A percentile compares a stretch with the other conserved stretches of the same genome.
Conservation (phyloP, 1,139 yeast genomes). For the Pichia sp. region DNA sequence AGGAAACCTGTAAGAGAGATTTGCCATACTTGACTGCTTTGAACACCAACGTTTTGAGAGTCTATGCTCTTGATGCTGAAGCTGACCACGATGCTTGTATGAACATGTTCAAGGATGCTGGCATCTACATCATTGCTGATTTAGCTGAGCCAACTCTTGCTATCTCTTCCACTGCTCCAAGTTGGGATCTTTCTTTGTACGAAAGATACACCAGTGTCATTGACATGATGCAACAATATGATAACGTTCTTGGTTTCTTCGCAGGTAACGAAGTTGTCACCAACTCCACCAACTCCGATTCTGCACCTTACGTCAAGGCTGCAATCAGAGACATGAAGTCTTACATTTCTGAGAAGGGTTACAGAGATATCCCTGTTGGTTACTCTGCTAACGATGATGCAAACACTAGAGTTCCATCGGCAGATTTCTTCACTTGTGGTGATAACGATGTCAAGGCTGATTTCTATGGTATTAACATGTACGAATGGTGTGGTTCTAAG, state of each 20-base stretch:
- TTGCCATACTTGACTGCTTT: constrained; percentile 41
- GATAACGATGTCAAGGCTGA: constrained; percentile 61
- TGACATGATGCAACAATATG: constrained; percentile 55
- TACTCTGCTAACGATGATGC: constrained; percentile 75
- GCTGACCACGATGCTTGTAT: constrained; percentile 48
- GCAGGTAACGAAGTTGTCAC: constrained; percentile 82
- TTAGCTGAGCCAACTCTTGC: constrained; percentile 46
- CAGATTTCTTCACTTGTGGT: constrained; percentile 75
- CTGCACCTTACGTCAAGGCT: constrained; percentile 77
- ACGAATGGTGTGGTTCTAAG: constrained; percentile 90
- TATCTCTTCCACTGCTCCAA: constrained; percentile 44
- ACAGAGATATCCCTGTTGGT: constrained; percentile 70
- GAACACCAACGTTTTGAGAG: constrained; percentile 48
- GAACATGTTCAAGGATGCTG: constrained; percentile 45
- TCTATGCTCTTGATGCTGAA: constrained; percentile 48
- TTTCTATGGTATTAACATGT: constrained; percentile 91
- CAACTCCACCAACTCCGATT: constrained; percentile 56
- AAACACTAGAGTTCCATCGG: constrained; percentile 57
- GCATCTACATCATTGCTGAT: constrained; percentile 49
- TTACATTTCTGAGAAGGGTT: constrained; percentile 53
- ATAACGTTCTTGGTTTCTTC: constrained; percentile 70
- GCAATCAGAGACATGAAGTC: constrained; percentile 71
- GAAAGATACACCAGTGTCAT: constrained; percentile 61
- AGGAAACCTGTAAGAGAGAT: constrained; percentile 50
- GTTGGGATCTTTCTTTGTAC: constrained; percentile 54